Evolutionary conservation across 306 rosid genomes (phyloP).

Genomic region (Glycine soja): DNA sequence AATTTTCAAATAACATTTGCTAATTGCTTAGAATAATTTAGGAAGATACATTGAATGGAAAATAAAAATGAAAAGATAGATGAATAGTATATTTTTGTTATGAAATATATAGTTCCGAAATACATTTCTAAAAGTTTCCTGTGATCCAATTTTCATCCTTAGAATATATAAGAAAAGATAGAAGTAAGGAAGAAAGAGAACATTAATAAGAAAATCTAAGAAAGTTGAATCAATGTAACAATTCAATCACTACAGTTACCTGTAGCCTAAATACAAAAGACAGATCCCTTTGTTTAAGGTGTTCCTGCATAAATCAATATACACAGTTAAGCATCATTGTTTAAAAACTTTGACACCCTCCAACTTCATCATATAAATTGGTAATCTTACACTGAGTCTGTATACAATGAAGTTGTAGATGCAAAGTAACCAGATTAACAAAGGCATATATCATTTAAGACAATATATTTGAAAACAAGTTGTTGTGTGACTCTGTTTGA

Average conservation of each 20-base stretch:
- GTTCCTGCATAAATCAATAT: slow-evolving; percentile 72
- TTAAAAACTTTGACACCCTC: slow-evolving; percentile 36
- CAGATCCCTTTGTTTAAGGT: slow-evolving; percentile 83
- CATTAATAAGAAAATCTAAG: slow-evolving; percentile 13
- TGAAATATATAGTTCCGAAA: slow-evolving; percentile 15
- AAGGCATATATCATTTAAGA: slow-evolving; percentile 35
- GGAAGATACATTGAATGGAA: not conserved
- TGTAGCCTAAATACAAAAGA: slow-evolving; percentile 97
- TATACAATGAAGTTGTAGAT: slow-evolving; percentile 35
- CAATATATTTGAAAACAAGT: no score
- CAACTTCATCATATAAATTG: slow-evolving; percentile 34
- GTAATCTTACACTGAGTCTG: slow-evolving; percentile 22
- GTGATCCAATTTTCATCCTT: slow-evolving; percentile 13
- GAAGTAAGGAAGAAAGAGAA: not conserved
- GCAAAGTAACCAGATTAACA: slow-evolving; percentile 26
- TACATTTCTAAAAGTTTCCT: not conserved
- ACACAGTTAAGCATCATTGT: slow-evolving; percentile 43
- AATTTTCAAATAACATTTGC: slow-evolving; percentile 3
- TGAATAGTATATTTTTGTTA: not conserved
- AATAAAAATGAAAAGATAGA: not conserved
- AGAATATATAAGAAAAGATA: not conserved
- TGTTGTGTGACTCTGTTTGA: no score
- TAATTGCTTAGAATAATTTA: not conserved
- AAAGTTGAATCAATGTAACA: slow-evolving; percentile 14
- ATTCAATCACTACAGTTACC: slow-evolving; percentile 61